Conservation (phyloP, 257 asterid genomes). For the Fraxinus excelsior region DNA sequence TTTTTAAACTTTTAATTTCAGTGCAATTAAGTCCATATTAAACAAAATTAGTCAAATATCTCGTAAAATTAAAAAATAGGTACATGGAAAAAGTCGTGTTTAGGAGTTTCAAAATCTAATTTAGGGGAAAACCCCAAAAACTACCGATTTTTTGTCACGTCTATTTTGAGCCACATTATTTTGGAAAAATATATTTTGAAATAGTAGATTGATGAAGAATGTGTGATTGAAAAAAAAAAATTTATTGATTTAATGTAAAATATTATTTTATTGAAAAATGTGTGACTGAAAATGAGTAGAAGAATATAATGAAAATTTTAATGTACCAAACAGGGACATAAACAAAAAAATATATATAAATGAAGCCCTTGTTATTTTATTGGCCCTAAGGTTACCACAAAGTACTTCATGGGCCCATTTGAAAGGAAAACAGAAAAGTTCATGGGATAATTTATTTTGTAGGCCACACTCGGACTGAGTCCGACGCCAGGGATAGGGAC, state of each 20-base stretch:
- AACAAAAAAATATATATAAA: background rate
- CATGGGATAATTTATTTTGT: conserved; percentile 9
- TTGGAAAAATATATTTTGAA: too few species aligned
- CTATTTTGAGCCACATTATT: too few species aligned
- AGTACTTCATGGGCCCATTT: conserved; percentile 1
- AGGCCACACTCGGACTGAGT: background rate
- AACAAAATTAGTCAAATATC: background rate
- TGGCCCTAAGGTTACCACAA: background rate
- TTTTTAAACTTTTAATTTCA: background rate
- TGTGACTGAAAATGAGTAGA: too few species aligned
- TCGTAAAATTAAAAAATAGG: background rate
- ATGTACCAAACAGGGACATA: too few species aligned
- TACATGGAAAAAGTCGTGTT: background rate
- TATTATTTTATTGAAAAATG: too few species aligned
- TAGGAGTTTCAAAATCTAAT: background rate
- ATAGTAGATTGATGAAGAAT: too few species aligned
- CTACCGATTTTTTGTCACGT: background rate
- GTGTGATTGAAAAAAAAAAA: too few species aligned
- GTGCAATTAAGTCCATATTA: background rate
- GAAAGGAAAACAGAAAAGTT: background rate
- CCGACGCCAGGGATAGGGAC: conserved; percentile 21
- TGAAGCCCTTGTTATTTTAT: background rate
- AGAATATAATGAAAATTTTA: too few species aligned
- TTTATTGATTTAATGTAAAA: too few species aligned
- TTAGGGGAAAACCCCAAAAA: background rate